Evolutionary conservation across 768 basidiomycete genomes (phyloP), one percentile per base, ranked within the genome.

Genomic region (Trametes coccinea): DNA sequence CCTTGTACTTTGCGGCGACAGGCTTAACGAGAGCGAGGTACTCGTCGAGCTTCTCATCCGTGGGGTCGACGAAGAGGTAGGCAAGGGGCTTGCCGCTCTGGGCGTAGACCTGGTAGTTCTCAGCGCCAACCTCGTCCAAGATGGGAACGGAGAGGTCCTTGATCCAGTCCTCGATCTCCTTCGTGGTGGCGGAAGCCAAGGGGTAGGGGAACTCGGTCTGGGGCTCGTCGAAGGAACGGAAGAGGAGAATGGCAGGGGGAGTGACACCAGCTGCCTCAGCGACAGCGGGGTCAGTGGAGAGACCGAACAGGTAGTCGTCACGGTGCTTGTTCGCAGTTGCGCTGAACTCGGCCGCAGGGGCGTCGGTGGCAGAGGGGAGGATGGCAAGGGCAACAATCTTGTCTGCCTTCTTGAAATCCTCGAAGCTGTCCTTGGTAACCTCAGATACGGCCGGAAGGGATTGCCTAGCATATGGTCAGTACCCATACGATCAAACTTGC

Each of bases 231-330:
- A 93, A 98, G 60, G 75, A 75, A 67, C 97, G 94, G 83, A 96
- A 98, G 65, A 95, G 84, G 61, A 98, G 88, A 56, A 99, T 81
- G 40, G 94, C 83, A 14, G 97, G 95, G 41, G 89, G 81, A 11
- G 83, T 84, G 54, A 94, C 86, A 56, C 85, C 89, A 52, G 88
- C 93, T 46, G 82, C 85, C 65, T 82, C 81, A 68, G 86, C 84
- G 54, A 82, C 82, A 11, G 81, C 85, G 40, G 82, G 74, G 72
- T 97, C 94, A 56, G 88, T 87, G 60, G 87, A 80, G 50, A 90
- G 73, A 75, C 97, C 97, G 69, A 99, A 99, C 54, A 98, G 88
- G 76, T 88, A 98, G 63, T 89, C 87, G 60, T 99, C 96, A 62
- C 97, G 93, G 75, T 93, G 89, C 63, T 84, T 83, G 70, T 95